These are phyloP conservation scores for Westerdykella ornata DNA, from an alignment of 2,329 filamentous ascomycete genomes.

Conservation along the genomic window DNA sequence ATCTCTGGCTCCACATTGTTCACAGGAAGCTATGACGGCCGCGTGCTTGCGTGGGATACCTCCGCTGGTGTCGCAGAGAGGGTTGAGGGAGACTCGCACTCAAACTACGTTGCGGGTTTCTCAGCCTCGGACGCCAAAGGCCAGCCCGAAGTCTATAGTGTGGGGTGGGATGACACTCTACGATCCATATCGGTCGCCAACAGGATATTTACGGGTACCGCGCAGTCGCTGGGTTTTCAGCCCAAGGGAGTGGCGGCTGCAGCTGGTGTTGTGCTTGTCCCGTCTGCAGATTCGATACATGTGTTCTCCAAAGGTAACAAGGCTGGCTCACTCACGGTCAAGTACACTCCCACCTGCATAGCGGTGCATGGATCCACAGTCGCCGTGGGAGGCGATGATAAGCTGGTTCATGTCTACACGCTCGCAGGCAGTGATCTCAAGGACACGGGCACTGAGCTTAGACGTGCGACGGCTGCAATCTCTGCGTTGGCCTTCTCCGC, in stretches of 20 bases:
- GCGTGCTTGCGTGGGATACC: constrained; percentile 78
- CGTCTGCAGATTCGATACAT: constrained; percentile 51
- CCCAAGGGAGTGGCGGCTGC: constrained; percentile 65
- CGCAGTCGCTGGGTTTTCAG: constrained; percentile 65
- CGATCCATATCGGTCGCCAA: constrained; percentile 68
- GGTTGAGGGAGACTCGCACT: constrained; percentile 74
- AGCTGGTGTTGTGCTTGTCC: constrained; percentile 48
- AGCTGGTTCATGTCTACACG: constrained; percentile 68
- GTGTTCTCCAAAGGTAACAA: constrained; percentile 54
- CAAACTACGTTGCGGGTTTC: constrained; percentile 78
- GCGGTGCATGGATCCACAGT: constrained; percentile 62
- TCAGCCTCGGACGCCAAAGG: constrained; percentile 31
- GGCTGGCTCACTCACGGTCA: constrained; percentile 54
- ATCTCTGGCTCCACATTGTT: constrained; percentile 60
- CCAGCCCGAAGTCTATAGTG: constrained; percentile 61
- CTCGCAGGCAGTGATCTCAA: constrained; percentile 53
- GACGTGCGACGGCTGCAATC: constrained; percentile 63
- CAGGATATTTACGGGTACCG: constrained; percentile 66
- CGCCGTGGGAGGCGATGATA: constrained; percentile 70
- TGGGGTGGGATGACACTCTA: constrained; percentile 90
- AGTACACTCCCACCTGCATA: constrained; percentile 62
- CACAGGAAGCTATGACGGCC: constrained; percentile 89
- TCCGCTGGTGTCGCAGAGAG: constrained; percentile 59
- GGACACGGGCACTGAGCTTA: constrained; percentile 49
- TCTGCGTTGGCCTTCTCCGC: constrained; percentile 78